These are phyloP conservation scores for Chalciporus sphaerocephalus DNA, from an alignment of 768 basidiomycete genomes.

Conservation along the genomic window DNA sequence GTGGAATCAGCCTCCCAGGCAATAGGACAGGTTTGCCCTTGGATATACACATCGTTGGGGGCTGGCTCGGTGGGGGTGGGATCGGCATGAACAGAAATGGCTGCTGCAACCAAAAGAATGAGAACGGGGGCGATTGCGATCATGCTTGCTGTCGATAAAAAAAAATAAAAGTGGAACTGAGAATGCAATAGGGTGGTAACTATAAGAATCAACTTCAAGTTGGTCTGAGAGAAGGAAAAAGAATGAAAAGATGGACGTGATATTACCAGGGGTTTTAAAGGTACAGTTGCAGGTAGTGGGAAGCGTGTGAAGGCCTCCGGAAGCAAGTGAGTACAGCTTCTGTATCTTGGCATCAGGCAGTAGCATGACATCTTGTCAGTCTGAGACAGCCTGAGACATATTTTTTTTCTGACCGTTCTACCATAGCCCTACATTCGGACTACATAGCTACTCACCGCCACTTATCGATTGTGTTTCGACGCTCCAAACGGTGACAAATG, in stretches of 20 bases:
- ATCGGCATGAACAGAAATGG: conserved; percentile 46
- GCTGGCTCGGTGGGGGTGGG: conserved; percentile 56
- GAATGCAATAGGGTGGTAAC: not conserved
- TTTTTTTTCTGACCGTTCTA: too few species aligned
- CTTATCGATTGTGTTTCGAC: too few species aligned
- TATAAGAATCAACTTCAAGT: not conserved
- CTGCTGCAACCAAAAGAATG: conserved; percentile 21
- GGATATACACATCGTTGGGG: conserved; percentile 54
- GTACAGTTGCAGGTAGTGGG: not conserved
- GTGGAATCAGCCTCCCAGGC: conserved; percentile 57
- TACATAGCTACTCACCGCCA: too few species aligned
- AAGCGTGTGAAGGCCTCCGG: too few species aligned
- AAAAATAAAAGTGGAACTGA: conserved; percentile 2
- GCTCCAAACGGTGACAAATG: too few species aligned
- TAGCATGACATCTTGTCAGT: too few species aligned
- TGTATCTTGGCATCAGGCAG: too few species aligned
- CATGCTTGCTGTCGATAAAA: conserved; percentile 14
- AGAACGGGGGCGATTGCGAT: conserved; percentile 14
- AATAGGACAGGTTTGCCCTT: conserved; percentile 52
- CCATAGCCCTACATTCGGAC: too few species aligned
- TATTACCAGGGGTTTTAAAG: not conserved
- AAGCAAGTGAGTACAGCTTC: too few species aligned
- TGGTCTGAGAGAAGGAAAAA: conserved; percentile 4
- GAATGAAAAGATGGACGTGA: conserved; percentile 7
- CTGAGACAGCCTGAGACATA: too few species aligned